phyloP scores from a whole-genome alignment of 2,329 filamentous ascomycete species.

The Arthroderma uncinatum region DNA sequence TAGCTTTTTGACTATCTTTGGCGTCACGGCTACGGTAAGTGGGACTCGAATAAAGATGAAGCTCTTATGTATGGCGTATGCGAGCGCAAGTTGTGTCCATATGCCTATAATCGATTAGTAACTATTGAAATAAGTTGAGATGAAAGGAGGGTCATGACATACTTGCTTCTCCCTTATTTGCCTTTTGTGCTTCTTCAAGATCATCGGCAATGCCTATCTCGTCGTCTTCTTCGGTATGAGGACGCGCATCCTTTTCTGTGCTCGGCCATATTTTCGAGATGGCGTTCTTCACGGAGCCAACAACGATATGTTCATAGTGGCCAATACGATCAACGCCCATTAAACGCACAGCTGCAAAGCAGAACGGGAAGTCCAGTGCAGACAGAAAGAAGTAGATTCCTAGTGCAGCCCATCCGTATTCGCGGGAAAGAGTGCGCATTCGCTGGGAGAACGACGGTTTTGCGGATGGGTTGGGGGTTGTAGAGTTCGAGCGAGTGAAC shows the following conservation, averaged over 20 bases:
- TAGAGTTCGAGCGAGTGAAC: slow-evolving; percentile 22
- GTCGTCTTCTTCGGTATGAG: background rate
- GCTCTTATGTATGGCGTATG: slow-evolving; percentile 95
- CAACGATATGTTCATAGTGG: slow-evolving; percentile 35
- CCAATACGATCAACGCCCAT: slow-evolving; percentile 82
- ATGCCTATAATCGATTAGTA: slow-evolving; percentile 38
- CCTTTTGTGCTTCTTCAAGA: background rate
- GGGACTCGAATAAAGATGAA: slow-evolving; percentile 96
- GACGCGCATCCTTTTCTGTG: background rate
- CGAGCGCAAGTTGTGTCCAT: slow-evolving; percentile 80
- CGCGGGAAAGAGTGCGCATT: slow-evolving; percentile 71
- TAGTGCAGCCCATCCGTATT: slow-evolving; percentile 88
- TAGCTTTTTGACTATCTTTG: slow-evolving; percentile 84
- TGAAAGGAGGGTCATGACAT: background rate
- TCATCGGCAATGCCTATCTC: slow-evolving; percentile 3
- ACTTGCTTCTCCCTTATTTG: background rate
- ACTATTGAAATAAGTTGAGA: background rate
- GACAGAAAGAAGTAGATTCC: slow-evolving; percentile 82
- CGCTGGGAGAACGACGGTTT: slow-evolving; percentile 51
- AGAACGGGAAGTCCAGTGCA: slow-evolving; percentile 85
- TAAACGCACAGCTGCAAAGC: slow-evolving; percentile 73
- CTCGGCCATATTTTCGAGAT: slow-evolving; percentile 12
- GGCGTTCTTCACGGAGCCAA: slow-evolving; percentile 28
- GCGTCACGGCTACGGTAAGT: slow-evolving; percentile 76
- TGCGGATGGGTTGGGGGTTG: slow-evolving; percentile 15